These are phyloP conservation scores for Aurifilum marmelostoma DNA, from an alignment of 2,329 filamentous ascomycete genomes.

Conservation along the genomic window DNA sequence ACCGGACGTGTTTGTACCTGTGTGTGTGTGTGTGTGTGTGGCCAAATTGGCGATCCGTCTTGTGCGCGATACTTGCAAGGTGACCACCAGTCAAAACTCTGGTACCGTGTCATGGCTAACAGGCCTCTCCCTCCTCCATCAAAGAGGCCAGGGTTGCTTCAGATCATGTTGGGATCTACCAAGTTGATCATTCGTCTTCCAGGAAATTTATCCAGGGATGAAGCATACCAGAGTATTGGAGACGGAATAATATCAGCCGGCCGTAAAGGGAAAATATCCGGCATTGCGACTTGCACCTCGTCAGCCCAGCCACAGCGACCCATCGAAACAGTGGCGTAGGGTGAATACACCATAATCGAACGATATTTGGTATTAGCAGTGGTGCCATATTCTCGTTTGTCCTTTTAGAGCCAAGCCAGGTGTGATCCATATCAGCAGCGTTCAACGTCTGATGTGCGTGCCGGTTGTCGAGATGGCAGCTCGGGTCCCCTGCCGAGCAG, in stretches of 20 bases:
- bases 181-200: not conserved
- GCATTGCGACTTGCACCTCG: not conserved
- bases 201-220: not conserved
- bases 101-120: not conserved
- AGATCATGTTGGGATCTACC: not conserved
- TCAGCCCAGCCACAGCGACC: not conserved
- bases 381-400: not conserved
- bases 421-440: not conserved
- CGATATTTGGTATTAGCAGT: not conserved
- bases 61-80: not conserved
- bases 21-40: not conserved
- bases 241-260: not conserved
- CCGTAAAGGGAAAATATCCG: not conserved
- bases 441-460: not conserved
- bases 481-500: not conserved
- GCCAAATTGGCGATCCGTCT: not conserved
- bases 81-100: not conserved
- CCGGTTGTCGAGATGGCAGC: not conserved
- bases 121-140: not conserved
- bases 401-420: not conserved
- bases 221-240: not conserved
- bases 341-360: not conserved
- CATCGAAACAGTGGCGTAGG: not conserved
- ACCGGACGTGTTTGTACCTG: not conserved
- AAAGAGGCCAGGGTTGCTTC: not conserved